phyloP scores from a whole-genome alignment of 2,329 filamentous ascomycete genomes.

The Cercospora janseana region DNA sequence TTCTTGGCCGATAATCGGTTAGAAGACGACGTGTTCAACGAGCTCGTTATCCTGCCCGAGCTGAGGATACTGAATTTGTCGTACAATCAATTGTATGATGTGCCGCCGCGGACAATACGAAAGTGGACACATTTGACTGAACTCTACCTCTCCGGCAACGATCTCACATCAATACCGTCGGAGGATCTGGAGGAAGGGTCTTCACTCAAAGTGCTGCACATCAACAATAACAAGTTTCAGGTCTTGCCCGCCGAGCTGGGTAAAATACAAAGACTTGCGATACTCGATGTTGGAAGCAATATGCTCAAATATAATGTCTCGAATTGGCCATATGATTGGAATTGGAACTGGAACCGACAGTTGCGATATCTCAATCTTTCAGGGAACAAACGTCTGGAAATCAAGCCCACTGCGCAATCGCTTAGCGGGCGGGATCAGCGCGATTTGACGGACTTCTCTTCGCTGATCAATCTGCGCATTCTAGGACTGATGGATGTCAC shows the following conservation, averaged over 20 bases:
- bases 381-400: conserved; percentile 93
- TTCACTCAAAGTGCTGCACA: conserved; percentile 82
- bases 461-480: conserved; percentile 77
- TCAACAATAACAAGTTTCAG: conserved; percentile 98
- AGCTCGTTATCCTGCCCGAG: conserved; percentile 78
- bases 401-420: conserved; percentile 64
- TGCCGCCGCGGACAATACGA: conserved; percentile 83
- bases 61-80: conserved; percentile 87
- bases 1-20: conserved; percentile 92
- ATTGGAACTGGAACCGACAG: conserved; percentile 98
- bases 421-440: conserved; percentile 56
- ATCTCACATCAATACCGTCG: conserved; percentile 83
- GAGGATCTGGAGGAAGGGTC: conserved; percentile 92
- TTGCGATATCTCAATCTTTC: conserved; percentile 93
- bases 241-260: conserved; percentile 93
- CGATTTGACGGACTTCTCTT: conserved; percentile 86
- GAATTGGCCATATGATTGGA: conserved; percentile 99
- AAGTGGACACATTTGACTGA: conserved; percentile 88
- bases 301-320: conserved; percentile 97
- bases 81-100: conserved; percentile 90
- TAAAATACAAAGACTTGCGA: conserved; percentile 85
- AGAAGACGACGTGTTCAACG: conserved; percentile 92
- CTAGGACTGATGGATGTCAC: conserved; percentile 98
- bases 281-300: conserved; percentile 94
- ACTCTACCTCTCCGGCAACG: conserved; percentile 92